Conservation (phyloP, 257 asterid species). For the Salvia splendens region DNA sequence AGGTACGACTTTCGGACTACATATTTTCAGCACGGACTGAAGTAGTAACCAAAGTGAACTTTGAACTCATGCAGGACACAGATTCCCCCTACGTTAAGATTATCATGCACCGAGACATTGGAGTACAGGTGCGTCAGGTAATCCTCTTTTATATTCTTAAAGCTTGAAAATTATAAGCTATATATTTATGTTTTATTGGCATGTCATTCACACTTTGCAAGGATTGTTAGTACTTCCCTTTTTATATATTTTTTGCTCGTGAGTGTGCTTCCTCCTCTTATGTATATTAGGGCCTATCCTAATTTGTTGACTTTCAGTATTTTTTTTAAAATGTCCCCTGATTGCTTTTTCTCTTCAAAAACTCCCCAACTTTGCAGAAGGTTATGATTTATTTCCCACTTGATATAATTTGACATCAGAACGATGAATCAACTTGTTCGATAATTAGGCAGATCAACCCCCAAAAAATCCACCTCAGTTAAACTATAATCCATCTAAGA, state of each 20-base stretch:
- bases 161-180: background rate
- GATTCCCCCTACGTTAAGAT: constrained; percentile 65
- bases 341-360: too few relatives aligned
- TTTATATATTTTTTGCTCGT: background rate
- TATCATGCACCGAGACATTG: constrained; percentile 68
- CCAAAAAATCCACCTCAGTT: too few relatives aligned
- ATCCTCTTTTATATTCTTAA: constrained; percentile 13
- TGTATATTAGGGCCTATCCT: too few relatives aligned
- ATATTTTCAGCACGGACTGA: constrained; percentile 16
- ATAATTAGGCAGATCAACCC: too few relatives aligned
- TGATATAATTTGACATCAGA: too few relatives aligned
- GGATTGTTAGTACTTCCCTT: background rate
- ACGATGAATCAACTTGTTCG: too few relatives aligned
- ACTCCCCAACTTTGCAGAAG: too few relatives aligned
- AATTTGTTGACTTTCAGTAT: too few relatives aligned
- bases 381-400: too few relatives aligned
- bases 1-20: constrained; percentile 48
- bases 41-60: constrained; percentile 16
- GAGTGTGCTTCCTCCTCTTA: background rate
- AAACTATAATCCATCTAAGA: too few relatives aligned
- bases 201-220: background rate
- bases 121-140: constrained; percentile 77
- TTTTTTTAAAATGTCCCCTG: too few relatives aligned
- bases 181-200: background rate
- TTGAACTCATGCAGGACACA: constrained; percentile 57